Conservation (phyloP, 2,329 filamentous ascomycete species). For the Fusarium sp. region DNA sequence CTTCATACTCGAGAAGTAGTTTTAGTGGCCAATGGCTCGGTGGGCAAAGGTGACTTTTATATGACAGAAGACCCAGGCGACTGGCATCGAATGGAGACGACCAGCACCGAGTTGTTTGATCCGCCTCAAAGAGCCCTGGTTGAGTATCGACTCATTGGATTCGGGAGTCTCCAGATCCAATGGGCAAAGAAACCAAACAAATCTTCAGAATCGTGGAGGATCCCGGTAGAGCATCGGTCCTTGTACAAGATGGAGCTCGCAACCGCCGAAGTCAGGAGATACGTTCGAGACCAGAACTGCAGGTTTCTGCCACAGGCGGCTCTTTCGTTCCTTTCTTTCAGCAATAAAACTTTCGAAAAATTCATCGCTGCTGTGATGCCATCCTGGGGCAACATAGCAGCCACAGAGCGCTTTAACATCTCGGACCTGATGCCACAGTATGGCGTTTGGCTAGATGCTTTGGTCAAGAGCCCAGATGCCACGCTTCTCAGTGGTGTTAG, state of each 20-base stretch:
- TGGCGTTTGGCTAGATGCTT: not conserved
- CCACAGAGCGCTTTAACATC: not conserved
- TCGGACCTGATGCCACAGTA: not conserved
- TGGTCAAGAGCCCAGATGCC: not conserved
- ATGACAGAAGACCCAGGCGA: not conserved
- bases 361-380: not conserved
- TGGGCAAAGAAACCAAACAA: not conserved
- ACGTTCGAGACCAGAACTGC: not conserved
- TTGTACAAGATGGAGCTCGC: not conserved
- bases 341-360: not conserved
- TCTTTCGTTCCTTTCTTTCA: not conserved
- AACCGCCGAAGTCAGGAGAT: not conserved
- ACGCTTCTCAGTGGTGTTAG: not conserved
- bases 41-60: not conserved
- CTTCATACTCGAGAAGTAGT: not conserved
- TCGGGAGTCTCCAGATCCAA: not conserved
- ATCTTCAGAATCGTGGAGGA: not conserved
- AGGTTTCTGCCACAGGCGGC: not conserved
- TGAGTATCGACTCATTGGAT: not conserved
- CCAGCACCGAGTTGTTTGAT: not conserved
- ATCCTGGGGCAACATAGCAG: not conserved
- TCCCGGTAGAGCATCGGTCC: not conserved
- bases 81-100: not conserved
- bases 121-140: not conserved
- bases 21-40: not conserved